phyloP scores from a whole-genome alignment of 2,329 filamentous ascomycete species.

The Fusarium miscanthi region DNA sequence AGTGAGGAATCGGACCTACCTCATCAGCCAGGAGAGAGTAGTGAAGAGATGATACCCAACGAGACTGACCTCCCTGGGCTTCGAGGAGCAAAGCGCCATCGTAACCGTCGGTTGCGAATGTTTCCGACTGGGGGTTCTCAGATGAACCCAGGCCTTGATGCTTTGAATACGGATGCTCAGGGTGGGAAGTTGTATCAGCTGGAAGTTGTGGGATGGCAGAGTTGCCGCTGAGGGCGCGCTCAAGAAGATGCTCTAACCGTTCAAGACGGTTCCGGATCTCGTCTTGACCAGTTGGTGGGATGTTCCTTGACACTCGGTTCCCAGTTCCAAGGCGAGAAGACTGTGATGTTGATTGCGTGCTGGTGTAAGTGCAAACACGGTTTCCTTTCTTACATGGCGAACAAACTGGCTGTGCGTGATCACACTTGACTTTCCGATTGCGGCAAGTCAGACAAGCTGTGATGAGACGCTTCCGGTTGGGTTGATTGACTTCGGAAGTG shows the following conservation, averaged over 20 bases:
- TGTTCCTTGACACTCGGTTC: background rate
- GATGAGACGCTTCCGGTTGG: background rate
- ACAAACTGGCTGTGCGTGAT: background rate
- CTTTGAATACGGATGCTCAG: accelerated
- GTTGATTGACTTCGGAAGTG: background rate
- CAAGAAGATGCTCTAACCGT: background rate
- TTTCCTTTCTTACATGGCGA: conserved; percentile 5
- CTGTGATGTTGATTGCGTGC: background rate
- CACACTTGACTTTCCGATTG: conserved; percentile 1
- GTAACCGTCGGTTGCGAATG: background rate
- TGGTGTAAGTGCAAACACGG: background rate
- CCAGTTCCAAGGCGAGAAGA: background rate
- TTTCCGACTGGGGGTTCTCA: background rate
- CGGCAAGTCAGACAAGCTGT: conserved; percentile 1
- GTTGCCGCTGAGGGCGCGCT: background rate
- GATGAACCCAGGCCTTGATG: accelerated
- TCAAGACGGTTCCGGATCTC: conserved; percentile 3
- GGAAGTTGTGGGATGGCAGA: background rate
- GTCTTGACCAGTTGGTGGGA: background rate
- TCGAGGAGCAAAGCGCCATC: conserved; percentile 6
- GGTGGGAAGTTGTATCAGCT: background rate
- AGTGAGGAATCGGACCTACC: background rate
- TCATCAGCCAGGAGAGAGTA: conserved; percentile 5
- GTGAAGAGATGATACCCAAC: conserved; percentile 7
- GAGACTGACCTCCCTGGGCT: background rate